Conservation (phyloP, 257 asterid genomes). For the Gardenia jasminoides region DNA sequence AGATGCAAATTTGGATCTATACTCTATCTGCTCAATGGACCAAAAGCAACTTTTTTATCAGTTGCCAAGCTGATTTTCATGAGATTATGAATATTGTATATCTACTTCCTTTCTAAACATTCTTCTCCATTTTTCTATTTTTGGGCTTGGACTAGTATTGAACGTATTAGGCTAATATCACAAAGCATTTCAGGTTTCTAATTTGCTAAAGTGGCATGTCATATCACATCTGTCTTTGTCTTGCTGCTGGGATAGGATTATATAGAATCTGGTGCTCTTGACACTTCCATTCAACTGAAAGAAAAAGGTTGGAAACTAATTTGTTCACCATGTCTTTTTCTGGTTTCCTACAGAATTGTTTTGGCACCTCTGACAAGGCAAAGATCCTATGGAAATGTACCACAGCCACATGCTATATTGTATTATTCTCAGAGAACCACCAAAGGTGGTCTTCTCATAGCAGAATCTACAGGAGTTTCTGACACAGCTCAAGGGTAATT, state of each 20-base stretch:
- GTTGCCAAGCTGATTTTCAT: too few species aligned
- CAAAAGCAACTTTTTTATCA: too few species aligned
- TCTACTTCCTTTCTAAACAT: background rate
- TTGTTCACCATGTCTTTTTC: background rate
- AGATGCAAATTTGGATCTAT: background rate
- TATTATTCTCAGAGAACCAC: slow-evolving; percentile 66
- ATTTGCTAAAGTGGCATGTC: background rate
- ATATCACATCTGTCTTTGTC: background rate
- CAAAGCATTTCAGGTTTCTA: too few species aligned
- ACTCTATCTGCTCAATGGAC: background rate
- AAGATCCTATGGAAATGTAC: slow-evolving; percentile 53
- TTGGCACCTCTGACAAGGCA: slow-evolving; percentile 71
- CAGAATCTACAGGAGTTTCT: slow-evolving; percentile 60
- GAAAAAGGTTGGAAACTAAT: background rate
- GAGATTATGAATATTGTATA: background rate
- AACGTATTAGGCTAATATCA: background rate
- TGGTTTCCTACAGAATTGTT: slow-evolving; percentile 40
- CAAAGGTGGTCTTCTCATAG: slow-evolving; percentile 47
- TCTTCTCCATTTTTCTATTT: background rate
- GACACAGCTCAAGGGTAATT: slow-evolving; percentile 49
- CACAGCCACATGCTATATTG: slow-evolving; percentile 66
- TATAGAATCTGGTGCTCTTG: background rate
- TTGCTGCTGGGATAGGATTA: background rate
- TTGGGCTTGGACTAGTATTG: background rate
- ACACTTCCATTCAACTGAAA: background rate